These are phyloP conservation scores for Paspalum vaginatum DNA, from an alignment of 176 grass and related monocot genomes.

Conservation along the genomic window DNA sequence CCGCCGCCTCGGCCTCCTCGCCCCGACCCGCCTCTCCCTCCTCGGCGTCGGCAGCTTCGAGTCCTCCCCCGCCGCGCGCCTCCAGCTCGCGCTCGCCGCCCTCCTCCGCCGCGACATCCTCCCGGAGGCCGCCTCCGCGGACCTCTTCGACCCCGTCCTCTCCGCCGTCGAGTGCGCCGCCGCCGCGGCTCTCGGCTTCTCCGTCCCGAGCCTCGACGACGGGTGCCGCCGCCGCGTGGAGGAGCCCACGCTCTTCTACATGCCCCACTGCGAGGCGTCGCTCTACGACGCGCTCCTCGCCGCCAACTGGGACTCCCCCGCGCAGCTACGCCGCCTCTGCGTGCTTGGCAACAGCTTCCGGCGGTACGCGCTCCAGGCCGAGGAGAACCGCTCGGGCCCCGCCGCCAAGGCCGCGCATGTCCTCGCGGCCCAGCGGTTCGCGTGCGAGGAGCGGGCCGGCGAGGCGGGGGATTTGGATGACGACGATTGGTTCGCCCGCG, in stretches of 20 bases:
- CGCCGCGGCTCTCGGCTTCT: conserved; percentile 56
- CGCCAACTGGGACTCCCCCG: conserved; percentile 58
- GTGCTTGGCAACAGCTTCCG: conserved; percentile 83
- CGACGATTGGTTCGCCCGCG: conserved; percentile 48
- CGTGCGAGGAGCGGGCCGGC: conserved; percentile 58
- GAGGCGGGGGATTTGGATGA: conserved; percentile 38
- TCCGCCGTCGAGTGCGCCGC: conserved; percentile 75
- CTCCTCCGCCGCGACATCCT: not conserved
- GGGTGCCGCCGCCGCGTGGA: conserved; percentile 52
- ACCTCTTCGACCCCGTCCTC: conserved; percentile 45
- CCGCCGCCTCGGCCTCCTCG: conserved; percentile 29
- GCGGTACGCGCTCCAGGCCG: conserved; percentile 50
- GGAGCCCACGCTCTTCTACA: conserved; percentile 85
- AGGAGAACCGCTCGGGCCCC: conserved; percentile 21
- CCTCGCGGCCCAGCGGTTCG: conserved; percentile 48
- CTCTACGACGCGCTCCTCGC: conserved; percentile 77
- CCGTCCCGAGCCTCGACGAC: conserved; percentile 55
- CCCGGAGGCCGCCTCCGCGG: not conserved
- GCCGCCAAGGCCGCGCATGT: conserved; percentile 50
- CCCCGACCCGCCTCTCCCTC: conserved; percentile 36
- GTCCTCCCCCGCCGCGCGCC: conserved; percentile 33
- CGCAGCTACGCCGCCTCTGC: conserved; percentile 53
- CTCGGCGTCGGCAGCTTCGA: conserved; percentile 81
- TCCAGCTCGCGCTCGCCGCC: not conserved
- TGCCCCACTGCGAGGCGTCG: conserved; percentile 78